Base-by-base conservation (phyloP, 805 yeast species). In the Debaryomyces castellii region DNA sequence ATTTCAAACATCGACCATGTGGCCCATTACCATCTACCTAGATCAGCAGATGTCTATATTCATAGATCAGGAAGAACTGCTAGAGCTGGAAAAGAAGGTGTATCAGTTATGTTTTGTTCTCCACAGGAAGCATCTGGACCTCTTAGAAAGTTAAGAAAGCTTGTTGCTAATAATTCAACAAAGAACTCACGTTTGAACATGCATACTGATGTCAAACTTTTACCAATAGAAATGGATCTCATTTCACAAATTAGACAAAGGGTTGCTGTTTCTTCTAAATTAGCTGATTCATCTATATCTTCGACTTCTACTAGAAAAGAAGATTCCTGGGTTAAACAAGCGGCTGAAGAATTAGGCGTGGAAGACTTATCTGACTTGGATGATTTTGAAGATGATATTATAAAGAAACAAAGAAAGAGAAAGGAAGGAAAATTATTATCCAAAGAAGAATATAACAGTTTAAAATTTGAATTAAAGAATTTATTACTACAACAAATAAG, bases 51-150 rank as follows among this genome's bases (percentile, higher is more conserved):
- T 60, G 83, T 89, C 41, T 94, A 94, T 60, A 84, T 94, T 54
- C 99, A 94, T 67, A 79, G 99, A 64, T 88, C 97, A 1, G 99
- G 99, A 50, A 83, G 99, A 78, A 94, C 99, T n/a, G 98, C 96
- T 0, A 85, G 99, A 74, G 97, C 96, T 1, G 94, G 92, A 0
- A 75, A 71, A 40, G 92, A 88, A 61, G 99, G 99, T 74, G 96
- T 94, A n/a, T 86, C 97, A 2, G 85, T 94, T 41, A 83, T 90
- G 80, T 73, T 94, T 44, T 89, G 97, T 58, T 87, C 96, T 4
- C 97, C 97, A 12, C 90, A 87, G 49, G 99, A 94, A 61, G 89
- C 95, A 0, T 77, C 89, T 46, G 96, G 96, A 0, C 91, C 98
- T 0, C 73, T 91, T 50, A 77, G 81, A 58, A 89, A 87, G 65